Evolutionary conservation across 192 early-diverging fungal genomes (phyloP).

Genomic region (Linnemannia zychae): DNA sequence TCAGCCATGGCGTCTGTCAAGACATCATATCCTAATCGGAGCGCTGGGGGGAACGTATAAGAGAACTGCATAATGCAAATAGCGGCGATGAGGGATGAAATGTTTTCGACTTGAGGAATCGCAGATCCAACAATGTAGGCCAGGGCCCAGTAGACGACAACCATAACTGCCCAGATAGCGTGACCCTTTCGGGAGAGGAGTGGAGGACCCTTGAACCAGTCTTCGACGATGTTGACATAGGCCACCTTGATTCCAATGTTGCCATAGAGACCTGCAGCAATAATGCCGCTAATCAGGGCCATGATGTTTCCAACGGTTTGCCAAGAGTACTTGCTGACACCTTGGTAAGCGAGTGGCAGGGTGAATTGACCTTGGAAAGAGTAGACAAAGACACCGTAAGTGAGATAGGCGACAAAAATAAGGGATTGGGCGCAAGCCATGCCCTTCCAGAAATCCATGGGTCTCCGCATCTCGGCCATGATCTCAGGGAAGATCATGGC

Average conservation of each 20-base stretch:
- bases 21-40: conserved; percentile 28
- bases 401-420: conserved; percentile 24
- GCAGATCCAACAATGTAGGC: conserved; percentile 33
- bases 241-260: conserved; percentile 38
- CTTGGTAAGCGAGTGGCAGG: conserved; percentile 21
- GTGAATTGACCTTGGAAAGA: conserved; percentile 39
- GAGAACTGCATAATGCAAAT: conserved; percentile 44
- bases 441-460: conserved; percentile 36
- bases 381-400: conserved; percentile 40
- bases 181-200: conserved; percentile 12
- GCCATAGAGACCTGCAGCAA: conserved; percentile 38
- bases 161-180: conserved; percentile 26
- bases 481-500: conserved; percentile 42
- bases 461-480: conserved; percentile 39
- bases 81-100: conserved; percentile 33
- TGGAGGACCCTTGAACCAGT: conserved; percentile 19
- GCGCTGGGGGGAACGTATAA: conserved; percentile 37
- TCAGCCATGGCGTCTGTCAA: conserved; percentile 16
- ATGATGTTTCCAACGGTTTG: conserved; percentile 23
- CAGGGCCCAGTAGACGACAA: conserved; percentile 34
- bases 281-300: conserved; percentile 17
- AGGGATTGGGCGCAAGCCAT: conserved; percentile 26
- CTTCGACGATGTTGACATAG: conserved; percentile 26
- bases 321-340: conserved; percentile 21
- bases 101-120: conserved; percentile 31